phyloP scores from a whole-genome alignment of 2,329 filamentous ascomycete species.

The Cadophora luteo-olivacea region DNA sequence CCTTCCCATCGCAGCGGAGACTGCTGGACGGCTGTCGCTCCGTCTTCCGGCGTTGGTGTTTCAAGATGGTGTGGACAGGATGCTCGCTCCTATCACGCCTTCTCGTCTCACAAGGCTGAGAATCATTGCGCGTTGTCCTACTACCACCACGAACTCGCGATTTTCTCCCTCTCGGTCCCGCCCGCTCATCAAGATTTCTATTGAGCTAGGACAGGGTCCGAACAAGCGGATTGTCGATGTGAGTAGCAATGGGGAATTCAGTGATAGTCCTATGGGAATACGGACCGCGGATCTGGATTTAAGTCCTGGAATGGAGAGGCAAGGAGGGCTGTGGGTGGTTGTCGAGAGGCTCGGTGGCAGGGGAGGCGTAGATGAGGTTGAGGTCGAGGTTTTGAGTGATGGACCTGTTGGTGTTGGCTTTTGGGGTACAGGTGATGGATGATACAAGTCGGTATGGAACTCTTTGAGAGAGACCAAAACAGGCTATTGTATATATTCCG shows the following conservation, averaged over 20 bases:
- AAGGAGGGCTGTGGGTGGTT: conserved; percentile 76
- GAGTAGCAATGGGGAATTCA: conserved; percentile 77
- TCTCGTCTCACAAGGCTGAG: conserved; percentile 37
- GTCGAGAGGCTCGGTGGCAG: conserved; percentile 75
- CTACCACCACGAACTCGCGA: neutral
- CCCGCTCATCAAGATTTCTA: conserved; percentile 68
- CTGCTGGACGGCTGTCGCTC: conserved; percentile 74
- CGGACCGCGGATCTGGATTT: conserved; percentile 78
- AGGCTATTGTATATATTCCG: no score
- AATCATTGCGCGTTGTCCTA: conserved; percentile 35
- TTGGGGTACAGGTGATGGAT: conserved; percentile 44
- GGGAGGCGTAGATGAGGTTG: conserved; percentile 54
- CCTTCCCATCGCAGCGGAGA: conserved; percentile 70
- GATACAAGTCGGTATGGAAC: neutral
- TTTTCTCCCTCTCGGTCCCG: conserved; percentile 30
- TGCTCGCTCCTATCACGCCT: conserved; percentile 46
- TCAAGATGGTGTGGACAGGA: conserved; percentile 54
- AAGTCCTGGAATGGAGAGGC: conserved; percentile 62
- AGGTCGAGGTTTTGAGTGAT: conserved; percentile 56
- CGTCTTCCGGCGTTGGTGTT: conserved; percentile 61
- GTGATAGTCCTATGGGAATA: conserved; percentile 69
- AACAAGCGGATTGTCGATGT: conserved; percentile 68
- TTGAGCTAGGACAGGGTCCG: conserved; percentile 77
- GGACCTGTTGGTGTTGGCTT: conserved; percentile 41
- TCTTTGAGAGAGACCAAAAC: no score